Base-by-base conservation (phyloP, 257 asterid species). In the Euphrasia confusa region DNA sequence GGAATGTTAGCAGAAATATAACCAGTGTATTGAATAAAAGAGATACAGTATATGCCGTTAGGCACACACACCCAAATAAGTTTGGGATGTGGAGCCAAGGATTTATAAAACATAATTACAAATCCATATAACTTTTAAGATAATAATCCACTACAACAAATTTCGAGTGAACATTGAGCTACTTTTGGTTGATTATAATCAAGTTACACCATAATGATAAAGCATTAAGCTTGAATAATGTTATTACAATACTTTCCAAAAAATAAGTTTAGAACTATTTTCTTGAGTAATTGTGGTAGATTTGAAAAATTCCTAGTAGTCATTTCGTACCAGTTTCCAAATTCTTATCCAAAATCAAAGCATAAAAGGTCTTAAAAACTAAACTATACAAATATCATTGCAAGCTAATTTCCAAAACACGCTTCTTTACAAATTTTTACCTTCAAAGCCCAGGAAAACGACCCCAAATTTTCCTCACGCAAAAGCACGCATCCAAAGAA, bases 401-500 rank as follows among this genome's bases (percentile, higher is more conserved):
- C 55, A 64, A 54, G 28, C 49, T 70, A 54, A 11, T 60, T 24
- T 37, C 35, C 14, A 33, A 33, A 33, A 33, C 9, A 39, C 48
- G 60, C 7, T 24, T 50, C 32, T 18, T 40, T 21, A 26, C 55
- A 32, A 18, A 28, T 24, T 47, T 60, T 80, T 83, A 92, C 99
- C 99, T 92, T 89, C 83, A 92, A 75, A 53, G 97, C 97, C 99
- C 99, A 92, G 61, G 94, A 84, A 68, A 80, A 92, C 17, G 99
- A 84, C 78, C 85, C 87, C 87, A 87, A 60, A 63, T 76, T 89
- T 73, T 92, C 99, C 79, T 87, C 99, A 26, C 94, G 86, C 33
- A 92, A 90, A 71, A 92, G 95, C 73, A 85, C 95, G 39, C 99
- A 92, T 60, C 97, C 94, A 11, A 92, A 92, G 80, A 92, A 92